phyloP scores from a whole-genome alignment of 2,329 filamentous ascomycete genomes.

The Blumeriella jaapii region DNA sequence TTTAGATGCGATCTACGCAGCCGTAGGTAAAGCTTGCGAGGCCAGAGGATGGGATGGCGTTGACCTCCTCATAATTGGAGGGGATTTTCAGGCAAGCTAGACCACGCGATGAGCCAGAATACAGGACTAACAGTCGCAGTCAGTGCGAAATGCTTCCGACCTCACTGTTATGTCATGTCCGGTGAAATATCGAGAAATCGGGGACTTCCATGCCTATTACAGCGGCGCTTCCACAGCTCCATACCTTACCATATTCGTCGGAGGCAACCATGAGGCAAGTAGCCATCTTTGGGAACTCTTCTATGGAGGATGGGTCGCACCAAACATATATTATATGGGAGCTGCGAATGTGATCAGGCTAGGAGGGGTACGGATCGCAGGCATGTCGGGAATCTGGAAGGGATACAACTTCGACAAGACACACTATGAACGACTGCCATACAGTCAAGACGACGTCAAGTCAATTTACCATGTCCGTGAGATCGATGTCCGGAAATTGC shows the following conservation, averaged over 20 bases:
- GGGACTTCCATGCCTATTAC: slow-evolving; percentile 94
- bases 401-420: slow-evolving; percentile 73
- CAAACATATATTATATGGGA: slow-evolving; percentile 94
- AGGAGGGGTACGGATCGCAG: slow-evolving; percentile 78
- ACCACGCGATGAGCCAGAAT: neutral
- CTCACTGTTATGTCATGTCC: slow-evolving; percentile 84
- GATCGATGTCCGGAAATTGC: slow-evolving; percentile 78
- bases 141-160: slow-evolving; percentile 79
- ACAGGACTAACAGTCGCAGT: slow-evolving; percentile 34
- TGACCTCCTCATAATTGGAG: slow-evolving; percentile 87
- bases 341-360: slow-evolving; percentile 80
- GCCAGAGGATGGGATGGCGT: slow-evolving; percentile 68
- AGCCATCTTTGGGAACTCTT: slow-evolving; percentile 86
- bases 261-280: slow-evolving; percentile 90
- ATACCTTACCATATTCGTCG: slow-evolving; percentile 84
- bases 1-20: slow-evolving; percentile 81
- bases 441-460: slow-evolving; percentile 62
- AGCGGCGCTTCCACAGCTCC: slow-evolving; percentile 66
- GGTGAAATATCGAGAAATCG: slow-evolving; percentile 73
- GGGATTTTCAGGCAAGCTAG: slow-evolving; percentile 76
- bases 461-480: slow-evolving; percentile 86
- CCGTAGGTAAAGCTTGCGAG: slow-evolving; percentile 56
- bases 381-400: slow-evolving; percentile 92
- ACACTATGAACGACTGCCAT: slow-evolving; percentile 79
- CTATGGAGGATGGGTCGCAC: slow-evolving; percentile 94